Evolutionary conservation across 208 protist genomes (phyloP).

Genomic region (Leptomonas pyrrhocoris): DNA sequence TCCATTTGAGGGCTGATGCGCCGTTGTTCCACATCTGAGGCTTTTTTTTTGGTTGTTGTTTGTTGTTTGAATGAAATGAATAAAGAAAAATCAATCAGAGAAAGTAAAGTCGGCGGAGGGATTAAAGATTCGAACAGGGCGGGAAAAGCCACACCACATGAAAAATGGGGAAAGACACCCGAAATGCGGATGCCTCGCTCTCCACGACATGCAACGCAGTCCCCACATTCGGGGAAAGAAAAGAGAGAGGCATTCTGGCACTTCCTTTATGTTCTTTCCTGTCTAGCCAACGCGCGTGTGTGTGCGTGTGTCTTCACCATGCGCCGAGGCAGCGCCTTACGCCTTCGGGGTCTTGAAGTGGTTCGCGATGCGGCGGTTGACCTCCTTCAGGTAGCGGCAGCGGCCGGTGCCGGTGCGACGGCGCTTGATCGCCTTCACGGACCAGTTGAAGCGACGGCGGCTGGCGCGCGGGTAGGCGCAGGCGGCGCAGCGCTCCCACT

Average conservation of each 20-base stretch:
- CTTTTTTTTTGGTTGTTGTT: neutral
- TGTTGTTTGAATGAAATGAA: slow-evolving; percentile 4
- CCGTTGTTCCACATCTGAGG: neutral
- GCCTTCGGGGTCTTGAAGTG: slow-evolving; percentile 95
- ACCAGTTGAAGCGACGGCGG: slow-evolving; percentile 97
- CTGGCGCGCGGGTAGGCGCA: slow-evolving; percentile 98
- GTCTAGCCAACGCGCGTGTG: neutral
- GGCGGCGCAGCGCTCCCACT: slow-evolving; percentile 97
- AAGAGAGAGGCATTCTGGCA: too few relatives aligned
- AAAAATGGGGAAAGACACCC: neutral
- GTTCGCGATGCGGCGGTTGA: slow-evolving; percentile 97
- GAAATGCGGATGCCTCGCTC: too few relatives aligned
- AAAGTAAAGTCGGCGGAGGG: neutral
- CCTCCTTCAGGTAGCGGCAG: slow-evolving; percentile 97
- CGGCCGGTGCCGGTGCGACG: slow-evolving; percentile 98
- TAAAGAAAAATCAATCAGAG: slow-evolving; percentile 1
- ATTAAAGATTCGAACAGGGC: neutral
- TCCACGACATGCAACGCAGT: too few relatives aligned
- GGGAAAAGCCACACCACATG: neutral
- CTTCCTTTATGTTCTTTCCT: neutral
- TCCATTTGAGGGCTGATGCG: too few relatives aligned
- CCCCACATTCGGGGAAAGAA: too few relatives aligned
- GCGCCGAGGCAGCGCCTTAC: slow-evolving; percentile 82
- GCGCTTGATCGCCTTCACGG: slow-evolving; percentile 97
- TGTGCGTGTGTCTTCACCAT: slow-evolving; percentile 91